Evolutionary conservation across 352 stramenopile species (phyloP).

Genomic region (Pythium biforme): DNA sequence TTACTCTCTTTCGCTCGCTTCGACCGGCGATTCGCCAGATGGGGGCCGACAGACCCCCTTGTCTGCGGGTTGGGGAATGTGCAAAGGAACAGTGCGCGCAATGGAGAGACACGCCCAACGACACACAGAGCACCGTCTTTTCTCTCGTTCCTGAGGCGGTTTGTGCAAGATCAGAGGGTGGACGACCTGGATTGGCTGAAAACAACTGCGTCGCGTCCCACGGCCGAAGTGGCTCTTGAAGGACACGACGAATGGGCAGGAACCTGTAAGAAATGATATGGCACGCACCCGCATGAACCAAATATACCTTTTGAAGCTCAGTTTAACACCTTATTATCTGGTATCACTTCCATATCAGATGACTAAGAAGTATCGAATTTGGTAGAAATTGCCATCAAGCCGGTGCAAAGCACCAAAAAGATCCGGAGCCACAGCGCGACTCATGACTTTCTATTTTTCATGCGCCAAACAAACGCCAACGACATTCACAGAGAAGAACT

Average conservation of each 20-base stretch:
- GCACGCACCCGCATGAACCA: background rate
- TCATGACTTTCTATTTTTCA: conserved; percentile 23
- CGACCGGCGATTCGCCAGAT: background rate
- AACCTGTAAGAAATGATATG: conserved; percentile 6
- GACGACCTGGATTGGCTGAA: conserved; percentile 11
- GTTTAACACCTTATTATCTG: too few relatives aligned
- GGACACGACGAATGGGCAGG: background rate
- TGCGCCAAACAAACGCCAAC: background rate
- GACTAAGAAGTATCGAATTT: conserved; percentile 6
- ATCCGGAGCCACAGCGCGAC: conserved; percentile 20
- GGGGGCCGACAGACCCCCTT: background rate
- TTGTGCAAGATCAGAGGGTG: conserved; percentile 1
- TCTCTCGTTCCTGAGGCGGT: background rate
- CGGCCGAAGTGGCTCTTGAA: conserved; percentile 12
- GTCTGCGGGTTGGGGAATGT: conserved; percentile 1
- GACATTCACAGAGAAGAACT: conserved; percentile 12
- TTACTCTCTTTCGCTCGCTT: conserved; percentile 2
- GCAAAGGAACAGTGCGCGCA: background rate
- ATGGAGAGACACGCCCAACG: conserved; percentile 12
- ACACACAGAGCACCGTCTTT: background rate
- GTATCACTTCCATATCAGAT: background rate
- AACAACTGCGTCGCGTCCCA: conserved; percentile 2
- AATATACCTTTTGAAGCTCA: too few relatives aligned
- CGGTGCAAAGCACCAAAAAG: conserved; percentile 27
- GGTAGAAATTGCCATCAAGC: conserved; percentile 16